phyloP scores from a whole-genome alignment of 2,329 filamentous ascomycete genomes.

The Teratosphaeria nubilosa region DNA sequence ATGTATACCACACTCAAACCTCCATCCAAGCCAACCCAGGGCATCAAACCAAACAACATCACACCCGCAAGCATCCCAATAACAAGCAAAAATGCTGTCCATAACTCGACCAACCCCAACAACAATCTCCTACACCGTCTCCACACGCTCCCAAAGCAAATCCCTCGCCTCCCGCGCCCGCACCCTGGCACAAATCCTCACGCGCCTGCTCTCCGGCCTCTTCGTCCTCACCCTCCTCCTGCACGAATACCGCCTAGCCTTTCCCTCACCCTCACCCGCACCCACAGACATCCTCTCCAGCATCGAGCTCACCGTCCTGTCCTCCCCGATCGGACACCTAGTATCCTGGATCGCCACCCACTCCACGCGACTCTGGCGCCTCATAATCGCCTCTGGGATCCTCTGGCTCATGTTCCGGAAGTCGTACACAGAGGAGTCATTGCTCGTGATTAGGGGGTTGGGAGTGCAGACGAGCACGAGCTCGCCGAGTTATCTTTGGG shows the following conservation, averaged over 20 bases:
- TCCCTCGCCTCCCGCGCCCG: constrained; percentile 36
- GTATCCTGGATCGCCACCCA: constrained; percentile 1
- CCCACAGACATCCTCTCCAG: background rate
- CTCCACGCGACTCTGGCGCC: constrained; percentile 32
- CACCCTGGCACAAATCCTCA: constrained; percentile 29
- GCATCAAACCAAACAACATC: background rate
- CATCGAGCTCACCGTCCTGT: background rate
- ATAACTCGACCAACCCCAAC: constrained; percentile 52
- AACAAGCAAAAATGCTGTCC: constrained; percentile 17
- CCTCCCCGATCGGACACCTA: background rate
- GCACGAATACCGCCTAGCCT: constrained; percentile 14
- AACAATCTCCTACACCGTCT: constrained; percentile 86
- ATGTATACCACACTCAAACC: background rate
- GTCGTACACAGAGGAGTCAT: constrained; percentile 57
- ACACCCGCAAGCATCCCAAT: background rate
- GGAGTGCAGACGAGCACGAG: constrained; percentile 80
- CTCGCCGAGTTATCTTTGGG: constrained; percentile 55
- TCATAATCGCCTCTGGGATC: constrained; percentile 22
- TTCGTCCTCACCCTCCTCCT: constrained; percentile 26
- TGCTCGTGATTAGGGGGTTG: constrained; percentile 78
- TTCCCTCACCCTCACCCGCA: background rate
- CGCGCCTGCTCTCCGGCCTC: constrained; percentile 35
- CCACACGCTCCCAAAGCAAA: constrained; percentile 54
- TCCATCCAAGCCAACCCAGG: background rate
- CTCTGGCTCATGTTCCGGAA: constrained; percentile 17